Conservation (phyloP, 345 rosid genomes). For the Moricandia arvensis region DNA sequence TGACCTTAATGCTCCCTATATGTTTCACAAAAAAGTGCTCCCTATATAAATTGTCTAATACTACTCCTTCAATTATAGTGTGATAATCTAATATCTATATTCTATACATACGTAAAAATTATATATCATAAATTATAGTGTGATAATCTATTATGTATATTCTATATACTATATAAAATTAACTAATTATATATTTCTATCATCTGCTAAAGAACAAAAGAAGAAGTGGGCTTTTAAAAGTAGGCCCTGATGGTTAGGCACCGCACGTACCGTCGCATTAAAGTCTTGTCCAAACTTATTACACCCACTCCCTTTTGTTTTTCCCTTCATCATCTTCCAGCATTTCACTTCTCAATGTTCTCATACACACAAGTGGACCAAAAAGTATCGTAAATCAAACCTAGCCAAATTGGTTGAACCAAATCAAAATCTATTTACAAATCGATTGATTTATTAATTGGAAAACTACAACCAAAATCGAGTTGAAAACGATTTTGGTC, state of each 20-base stretch:
- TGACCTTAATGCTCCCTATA: too few relatives aligned
- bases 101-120: neutral
- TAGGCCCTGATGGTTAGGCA: constrained; percentile 32
- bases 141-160: neutral
- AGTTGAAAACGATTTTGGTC: neutral
- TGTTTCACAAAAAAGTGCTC: too few relatives aligned
- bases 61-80: too few relatives aligned
- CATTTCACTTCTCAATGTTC: neutral
- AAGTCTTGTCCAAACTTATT: constrained; percentile 22
- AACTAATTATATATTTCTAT: neutral
- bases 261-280: constrained; percentile 36
- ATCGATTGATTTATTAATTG: neutral
- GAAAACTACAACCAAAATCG: neutral
- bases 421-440: neutral
- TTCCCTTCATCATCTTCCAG: neutral
- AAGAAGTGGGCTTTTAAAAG: constrained; percentile 27
- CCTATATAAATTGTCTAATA: too few relatives aligned
- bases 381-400: neutral
- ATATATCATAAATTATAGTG: neutral
- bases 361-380: neutral
- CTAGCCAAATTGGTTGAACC: neutral
- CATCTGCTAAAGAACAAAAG: neutral
- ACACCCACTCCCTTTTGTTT: constrained; percentile 1
- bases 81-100: neutral
- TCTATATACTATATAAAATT: neutral